A percentile compares a stretch with the other conserved stretches of the same genome.
These are phyloP conservation scores for Botrytis hyacinthi DNA, from an alignment of 2,329 filamentous ascomycete genomes.

Conservation along the genomic window DNA sequence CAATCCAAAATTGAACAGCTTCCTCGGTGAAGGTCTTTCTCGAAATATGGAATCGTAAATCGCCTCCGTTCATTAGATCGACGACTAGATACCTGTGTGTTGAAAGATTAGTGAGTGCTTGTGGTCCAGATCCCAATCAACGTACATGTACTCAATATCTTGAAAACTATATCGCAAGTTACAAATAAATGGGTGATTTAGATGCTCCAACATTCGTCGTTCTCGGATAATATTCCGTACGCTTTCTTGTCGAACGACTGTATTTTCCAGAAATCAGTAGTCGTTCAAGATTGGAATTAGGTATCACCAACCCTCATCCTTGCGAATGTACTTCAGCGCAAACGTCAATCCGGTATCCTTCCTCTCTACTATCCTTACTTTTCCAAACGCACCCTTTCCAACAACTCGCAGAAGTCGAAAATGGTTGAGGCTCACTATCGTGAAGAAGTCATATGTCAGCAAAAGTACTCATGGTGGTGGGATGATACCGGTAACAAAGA, in stretches of 20 bases:
- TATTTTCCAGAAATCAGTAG: conserved; percentile 27
- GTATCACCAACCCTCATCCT: conserved; percentile 79
- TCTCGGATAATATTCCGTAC: conserved; percentile 98
- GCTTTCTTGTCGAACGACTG: conserved; percentile 95
- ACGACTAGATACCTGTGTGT: conserved; percentile 79
- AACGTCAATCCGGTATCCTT: conserved; percentile 95
- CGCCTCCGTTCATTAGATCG: conserved; percentile 96
- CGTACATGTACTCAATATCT: conserved; percentile 97
- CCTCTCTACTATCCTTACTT: conserved; percentile 96
- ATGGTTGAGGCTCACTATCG: conserved; percentile 88
- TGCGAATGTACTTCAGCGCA: conserved; percentile 95
- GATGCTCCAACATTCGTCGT: conserved; percentile 94
- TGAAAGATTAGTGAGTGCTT: neutral
- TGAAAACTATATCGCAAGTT: conserved; percentile 99
- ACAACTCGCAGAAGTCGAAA: conserved; percentile 94
- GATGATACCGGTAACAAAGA: neutral
- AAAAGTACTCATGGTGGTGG: conserved; percentile 11
- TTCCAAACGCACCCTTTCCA: conserved; percentile 96
- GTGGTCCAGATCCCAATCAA: conserved; percentile 21
- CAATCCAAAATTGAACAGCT: conserved; percentile 94
- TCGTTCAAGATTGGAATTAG: conserved; percentile 22
- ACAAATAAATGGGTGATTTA: conserved; percentile 97
- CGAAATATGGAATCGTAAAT: conserved; percentile 95
- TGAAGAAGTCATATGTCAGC: conserved; percentile 29
- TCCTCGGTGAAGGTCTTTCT: conserved; percentile 98